These are phyloP conservation scores for Phytophthora pluvialis DNA, from an alignment of 352 stramenopile species.

Conservation along the genomic window DNA sequence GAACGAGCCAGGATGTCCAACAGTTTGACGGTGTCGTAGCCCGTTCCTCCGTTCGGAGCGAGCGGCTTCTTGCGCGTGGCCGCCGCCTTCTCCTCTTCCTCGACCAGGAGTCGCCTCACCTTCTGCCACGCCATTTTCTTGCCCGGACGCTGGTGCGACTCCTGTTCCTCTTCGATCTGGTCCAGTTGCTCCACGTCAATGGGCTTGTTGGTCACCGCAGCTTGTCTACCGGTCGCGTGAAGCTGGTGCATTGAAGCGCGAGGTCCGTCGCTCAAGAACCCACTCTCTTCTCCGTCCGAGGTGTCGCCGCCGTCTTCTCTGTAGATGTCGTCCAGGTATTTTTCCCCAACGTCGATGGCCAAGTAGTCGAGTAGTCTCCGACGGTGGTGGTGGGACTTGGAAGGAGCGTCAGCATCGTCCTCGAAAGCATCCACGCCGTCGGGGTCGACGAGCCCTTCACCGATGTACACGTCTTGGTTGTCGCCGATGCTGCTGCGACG, in stretches of 20 bases:
- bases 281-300: conserved; percentile 1
- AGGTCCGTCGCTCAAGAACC: not conserved
- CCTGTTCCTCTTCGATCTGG: not conserved
- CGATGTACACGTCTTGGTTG: conserved; percentile 45
- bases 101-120: conserved; percentile 35
- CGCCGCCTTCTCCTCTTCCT: conserved; percentile 33
- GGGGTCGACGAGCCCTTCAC: conserved; percentile 53
- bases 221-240: conserved; percentile 1
- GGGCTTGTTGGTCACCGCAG: not conserved
- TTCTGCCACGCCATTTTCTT: conserved; percentile 45
- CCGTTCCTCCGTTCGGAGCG: not conserved
- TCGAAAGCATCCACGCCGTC: conserved; percentile 36
- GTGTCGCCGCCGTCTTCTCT: conserved; percentile 43
- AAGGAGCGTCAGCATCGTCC: conserved; percentile 20
- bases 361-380: conserved; percentile 61
- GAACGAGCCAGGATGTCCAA: conserved; percentile 37
- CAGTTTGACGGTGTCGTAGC: conserved; percentile 37
- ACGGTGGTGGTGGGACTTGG: conserved; percentile 24
- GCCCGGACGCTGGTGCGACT: not conserved
- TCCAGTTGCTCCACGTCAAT: not conserved
- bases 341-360: conserved; percentile 55
- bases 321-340: conserved; percentile 66
- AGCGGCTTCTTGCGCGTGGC: conserved; percentile 1
- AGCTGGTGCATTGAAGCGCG: not conserved
- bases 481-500: conserved; percentile 1